These are phyloP conservation scores for Rutstroemia sydowiana DNA, from an alignment of 2,329 filamentous ascomycete species.

Conservation along the genomic window DNA sequence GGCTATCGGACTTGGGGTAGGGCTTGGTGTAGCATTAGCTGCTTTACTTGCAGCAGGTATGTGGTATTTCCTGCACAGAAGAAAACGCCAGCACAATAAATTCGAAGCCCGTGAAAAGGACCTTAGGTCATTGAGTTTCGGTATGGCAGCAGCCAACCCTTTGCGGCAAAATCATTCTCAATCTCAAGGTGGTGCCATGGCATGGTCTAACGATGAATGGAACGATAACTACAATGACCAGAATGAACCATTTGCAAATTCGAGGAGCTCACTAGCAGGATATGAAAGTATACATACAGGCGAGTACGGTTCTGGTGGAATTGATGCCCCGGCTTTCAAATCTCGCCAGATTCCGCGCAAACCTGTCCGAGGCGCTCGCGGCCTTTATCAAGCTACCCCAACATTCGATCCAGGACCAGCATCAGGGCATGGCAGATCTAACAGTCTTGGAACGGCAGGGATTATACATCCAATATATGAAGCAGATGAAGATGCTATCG, in stretches of 20 bases:
- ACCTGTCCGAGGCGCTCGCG: slow-evolving; percentile 29
- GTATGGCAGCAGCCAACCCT: slow-evolving; percentile 17
- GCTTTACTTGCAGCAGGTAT: slow-evolving; percentile 44
- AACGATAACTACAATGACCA: slow-evolving; percentile 13
- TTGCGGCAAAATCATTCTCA: slow-evolving; percentile 18
- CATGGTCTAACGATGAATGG: slow-evolving; percentile 23
- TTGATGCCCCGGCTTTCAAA: slow-evolving; percentile 10
- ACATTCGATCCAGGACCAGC: slow-evolving; percentile 34
- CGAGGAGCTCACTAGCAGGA: slow-evolving; percentile 18
- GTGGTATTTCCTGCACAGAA: slow-evolving; percentile 36
- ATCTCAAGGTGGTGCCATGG: slow-evolving; percentile 15
- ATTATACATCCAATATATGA: slow-evolving; percentile 58
- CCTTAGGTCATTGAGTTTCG: slow-evolving; percentile 43
- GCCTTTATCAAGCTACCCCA: slow-evolving; percentile 34
- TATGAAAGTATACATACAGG: slow-evolving; percentile 24
- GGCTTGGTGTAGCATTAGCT: slow-evolving; percentile 56
- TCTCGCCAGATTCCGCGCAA: slow-evolving; percentile 30
- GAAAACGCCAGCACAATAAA: slow-evolving; percentile 33
- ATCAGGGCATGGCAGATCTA: slow-evolving; percentile 34
- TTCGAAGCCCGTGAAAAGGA: slow-evolving; percentile 43
- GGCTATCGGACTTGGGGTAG: slow-evolving; percentile 55
- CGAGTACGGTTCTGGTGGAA: slow-evolving; percentile 17
- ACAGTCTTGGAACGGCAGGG: slow-evolving; percentile 40
- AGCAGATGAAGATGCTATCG: slow-evolving; percentile 42
- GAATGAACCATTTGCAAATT: slow-evolving; percentile 21